phyloP scores from a whole-genome alignment of 345 rosid species.

The Ceriops decandra region DNA sequence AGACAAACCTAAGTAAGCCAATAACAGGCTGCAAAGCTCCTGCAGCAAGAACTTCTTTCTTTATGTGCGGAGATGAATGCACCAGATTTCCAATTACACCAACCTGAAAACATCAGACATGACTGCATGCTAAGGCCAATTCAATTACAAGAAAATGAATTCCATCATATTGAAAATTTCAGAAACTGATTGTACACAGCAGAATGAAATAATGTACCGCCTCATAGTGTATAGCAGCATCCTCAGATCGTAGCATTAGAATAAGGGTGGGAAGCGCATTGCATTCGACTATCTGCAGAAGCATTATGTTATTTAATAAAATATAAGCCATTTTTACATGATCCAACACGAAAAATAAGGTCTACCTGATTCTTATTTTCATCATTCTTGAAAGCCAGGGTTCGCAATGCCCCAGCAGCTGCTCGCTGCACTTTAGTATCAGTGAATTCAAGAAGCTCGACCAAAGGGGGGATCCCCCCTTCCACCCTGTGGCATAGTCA shows the following conservation, averaged over 20 bases:
- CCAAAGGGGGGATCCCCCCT: conserved; percentile 97
- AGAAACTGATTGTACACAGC: conserved; percentile 2
- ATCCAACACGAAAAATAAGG: conserved; percentile 14
- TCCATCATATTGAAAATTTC: conserved; percentile 11
- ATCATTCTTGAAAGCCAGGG: conserved; percentile 94
- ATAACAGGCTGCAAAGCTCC: conserved; percentile 98
- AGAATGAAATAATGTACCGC: conserved; percentile 53
- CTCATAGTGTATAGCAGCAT: conserved; percentile 97
- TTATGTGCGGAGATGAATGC: conserved; percentile 91
- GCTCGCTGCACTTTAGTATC: conserved; percentile 97
- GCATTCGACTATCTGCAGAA: conserved; percentile 84
- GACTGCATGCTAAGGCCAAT: conserved; percentile 9
- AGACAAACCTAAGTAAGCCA: conserved; percentile 70
- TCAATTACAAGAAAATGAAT: conserved; percentile 1
- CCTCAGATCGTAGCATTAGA: conserved; percentile 92
- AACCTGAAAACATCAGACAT: conserved; percentile 42
- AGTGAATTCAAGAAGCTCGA: conserved; percentile 80
- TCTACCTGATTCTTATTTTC: conserved; percentile 85
- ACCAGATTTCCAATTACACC: conserved; percentile 96
- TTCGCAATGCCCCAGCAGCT: conserved; percentile 95
- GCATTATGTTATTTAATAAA: conserved; percentile 12
- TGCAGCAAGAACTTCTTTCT: conserved; percentile 89
- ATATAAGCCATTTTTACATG: conserved; percentile 9
- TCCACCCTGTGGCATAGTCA: conserved; percentile 53
- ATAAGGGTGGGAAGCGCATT: conserved; percentile 93